Percentiles rank a stretch among this genome's conserved stretches.
Conservation (phyloP, 164 flowering plant genomes). For the Chimonanthus salicifolius region DNA sequence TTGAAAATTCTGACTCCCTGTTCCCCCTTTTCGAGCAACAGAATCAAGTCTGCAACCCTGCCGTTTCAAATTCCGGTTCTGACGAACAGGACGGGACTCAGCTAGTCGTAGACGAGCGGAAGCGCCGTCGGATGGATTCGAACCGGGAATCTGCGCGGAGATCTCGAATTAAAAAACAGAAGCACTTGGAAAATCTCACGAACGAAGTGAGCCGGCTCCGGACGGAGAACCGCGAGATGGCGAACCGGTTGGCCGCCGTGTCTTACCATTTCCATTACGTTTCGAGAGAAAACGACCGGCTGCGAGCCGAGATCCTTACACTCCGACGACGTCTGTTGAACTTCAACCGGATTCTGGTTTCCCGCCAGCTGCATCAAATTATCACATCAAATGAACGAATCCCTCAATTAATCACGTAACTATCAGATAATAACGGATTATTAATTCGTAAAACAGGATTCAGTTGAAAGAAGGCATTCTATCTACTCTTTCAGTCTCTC, state of each 20-base stretch:
- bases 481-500: too few relatives aligned
- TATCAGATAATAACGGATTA: conserved; percentile 8
- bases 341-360: conserved; percentile 33
- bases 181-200: conserved; percentile 64
- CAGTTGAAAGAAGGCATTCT: too few relatives aligned
- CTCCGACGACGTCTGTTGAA: conserved; percentile 44
- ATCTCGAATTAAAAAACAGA: conserved; percentile 77
- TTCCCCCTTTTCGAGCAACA: not conserved
- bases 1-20: conserved; percentile 26
- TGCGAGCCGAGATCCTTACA: conserved; percentile 36
- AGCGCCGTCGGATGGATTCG: conserved; percentile 63
- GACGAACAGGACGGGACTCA: conserved; percentile 17
- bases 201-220: conserved; percentile 52
- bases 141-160: conserved; percentile 90
- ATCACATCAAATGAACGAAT: conserved; percentile 26
- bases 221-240: conserved; percentile 44
- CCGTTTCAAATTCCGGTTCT: conserved; percentile 27
- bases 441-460: too few relatives aligned
- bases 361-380: conserved; percentile 40
- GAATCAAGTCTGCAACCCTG: not conserved
- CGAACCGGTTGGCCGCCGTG: conserved; percentile 42
- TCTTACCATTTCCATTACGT: conserved; percentile 25
- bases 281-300: conserved; percentile 45
- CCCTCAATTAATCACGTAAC: conserved; percentile 29
- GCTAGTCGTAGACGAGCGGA: conserved; percentile 47